These are phyloP conservation scores for Begonia fuchsioides DNA, from an alignment of 306 rosid genomes.

Conservation along the genomic window DNA sequence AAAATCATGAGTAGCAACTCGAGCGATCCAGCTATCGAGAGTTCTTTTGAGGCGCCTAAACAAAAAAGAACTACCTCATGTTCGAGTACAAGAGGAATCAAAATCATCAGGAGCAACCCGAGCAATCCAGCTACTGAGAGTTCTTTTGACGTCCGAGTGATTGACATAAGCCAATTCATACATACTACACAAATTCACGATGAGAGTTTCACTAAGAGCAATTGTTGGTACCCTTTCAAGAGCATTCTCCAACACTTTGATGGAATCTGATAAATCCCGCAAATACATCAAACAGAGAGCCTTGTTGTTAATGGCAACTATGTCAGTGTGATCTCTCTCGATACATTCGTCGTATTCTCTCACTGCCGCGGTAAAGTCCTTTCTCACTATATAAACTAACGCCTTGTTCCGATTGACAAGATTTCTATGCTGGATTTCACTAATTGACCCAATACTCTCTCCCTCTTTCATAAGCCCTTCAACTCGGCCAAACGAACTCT, in stretches of 20 bases:
- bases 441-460: slow-evolving; percentile 25
- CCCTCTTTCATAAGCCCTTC: slow-evolving; percentile 39
- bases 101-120: slow-evolving; percentile 96
- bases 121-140: slow-evolving; percentile 84
- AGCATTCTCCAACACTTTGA: slow-evolving; percentile 70
- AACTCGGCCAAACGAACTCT: slow-evolving; percentile 40
- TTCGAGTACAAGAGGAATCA: slow-evolving; percentile 63
- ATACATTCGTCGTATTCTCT: slow-evolving; percentile 85
- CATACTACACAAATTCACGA: slow-evolving; percentile 91
- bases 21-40: slow-evolving; percentile 80
- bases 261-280: slow-evolving; percentile 86
- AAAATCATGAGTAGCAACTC: slow-evolving; percentile 92
- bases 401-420: slow-evolving; percentile 72
- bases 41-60: slow-evolving; percentile 48
- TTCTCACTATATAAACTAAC: slow-evolving; percentile 63
- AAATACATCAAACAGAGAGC: slow-evolving; percentile 88
- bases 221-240: slow-evolving; percentile 85
- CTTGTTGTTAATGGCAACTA: slow-evolving; percentile 68
- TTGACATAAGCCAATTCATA: slow-evolving; percentile 89
- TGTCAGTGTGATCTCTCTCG: slow-evolving; percentile 56
- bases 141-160: slow-evolving; percentile 79
- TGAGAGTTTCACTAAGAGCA: slow-evolving; percentile 69
- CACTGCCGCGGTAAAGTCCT: slow-evolving; percentile 86
- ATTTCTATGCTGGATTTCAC: slow-evolving; percentile 40
- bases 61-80: slow-evolving; percentile 35